Percentiles rank a stretch among this genome's conserved stretches.
Conservation (phyloP, 2,329 filamentous ascomycete genomes). For the Neofusicoccum sp. region DNA sequence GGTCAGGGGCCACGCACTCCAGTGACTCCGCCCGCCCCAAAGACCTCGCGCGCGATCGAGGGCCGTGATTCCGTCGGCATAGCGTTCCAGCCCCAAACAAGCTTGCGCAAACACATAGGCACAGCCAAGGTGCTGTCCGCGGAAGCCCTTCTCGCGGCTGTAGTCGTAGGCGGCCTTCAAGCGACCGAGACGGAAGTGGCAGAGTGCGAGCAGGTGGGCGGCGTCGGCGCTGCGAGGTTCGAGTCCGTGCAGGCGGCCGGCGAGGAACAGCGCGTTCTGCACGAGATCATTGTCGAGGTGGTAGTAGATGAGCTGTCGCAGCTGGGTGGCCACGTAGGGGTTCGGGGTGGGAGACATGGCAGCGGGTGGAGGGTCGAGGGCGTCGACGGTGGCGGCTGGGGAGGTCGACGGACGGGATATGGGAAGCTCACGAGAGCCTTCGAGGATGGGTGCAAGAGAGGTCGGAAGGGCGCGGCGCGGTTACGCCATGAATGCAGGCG, state of each 20-base stretch:
- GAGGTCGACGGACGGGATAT: background rate
- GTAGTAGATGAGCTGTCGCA: constrained; percentile 69
- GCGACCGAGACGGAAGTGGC: constrained; percentile 80
- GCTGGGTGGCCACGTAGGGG: constrained; percentile 60
- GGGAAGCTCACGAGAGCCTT: background rate
- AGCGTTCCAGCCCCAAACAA: constrained; percentile 76
- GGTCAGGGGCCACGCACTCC: constrained; percentile 63
- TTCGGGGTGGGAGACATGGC: constrained; percentile 57
- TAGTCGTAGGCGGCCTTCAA: constrained; percentile 84
- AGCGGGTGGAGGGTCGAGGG: background rate
- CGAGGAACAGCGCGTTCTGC: constrained; percentile 91
- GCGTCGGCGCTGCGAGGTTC: constrained; percentile 81
- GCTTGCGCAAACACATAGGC: constrained; percentile 90
- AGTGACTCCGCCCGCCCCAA: constrained; percentile 75
- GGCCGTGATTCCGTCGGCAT: constrained; percentile 78
- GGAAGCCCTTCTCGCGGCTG: constrained; percentile 70
- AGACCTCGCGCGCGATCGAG: constrained; percentile 78
- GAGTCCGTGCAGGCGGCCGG: constrained; percentile 81
- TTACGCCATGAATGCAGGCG: constrained; percentile 19
- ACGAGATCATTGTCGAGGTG: constrained; percentile 86
- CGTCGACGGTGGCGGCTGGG: background rate
- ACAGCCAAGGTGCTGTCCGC: constrained; percentile 80
- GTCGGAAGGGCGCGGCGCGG: constrained; percentile 2
- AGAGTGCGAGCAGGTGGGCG: constrained; percentile 79
- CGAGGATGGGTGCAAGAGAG: constrained; percentile 2